Percentiles rank a stretch among this genome's conserved stretches.
Evolutionary conservation across 1,284 basidiomycete genomes (phyloP).

Genomic region (Boletellus sp.): DNA sequence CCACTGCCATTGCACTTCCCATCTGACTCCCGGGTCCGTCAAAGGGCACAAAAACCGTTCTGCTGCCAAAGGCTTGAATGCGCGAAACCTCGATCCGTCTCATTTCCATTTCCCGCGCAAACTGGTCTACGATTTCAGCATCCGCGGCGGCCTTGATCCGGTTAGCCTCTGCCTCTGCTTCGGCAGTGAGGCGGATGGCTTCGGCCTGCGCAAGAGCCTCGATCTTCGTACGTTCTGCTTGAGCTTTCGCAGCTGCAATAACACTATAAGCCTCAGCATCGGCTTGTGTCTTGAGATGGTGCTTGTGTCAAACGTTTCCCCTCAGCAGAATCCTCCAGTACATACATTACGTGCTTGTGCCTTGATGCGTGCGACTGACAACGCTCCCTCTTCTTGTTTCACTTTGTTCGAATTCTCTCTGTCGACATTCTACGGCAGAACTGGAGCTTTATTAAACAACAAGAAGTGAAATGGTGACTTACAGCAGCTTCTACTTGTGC

Average conservation of each 20-base stretch:
- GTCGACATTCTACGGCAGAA: constrained; percentile 60
- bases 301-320: constrained; percentile 10
- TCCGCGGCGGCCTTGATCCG: constrained; percentile 64
- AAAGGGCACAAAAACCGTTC: constrained; percentile 66
- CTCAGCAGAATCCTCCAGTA: neutral
- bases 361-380: constrained; percentile 71
- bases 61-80: constrained; percentile 62
- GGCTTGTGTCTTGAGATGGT: constrained; percentile 49
- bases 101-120: constrained; percentile 73
- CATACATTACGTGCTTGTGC: constrained; percentile 60
- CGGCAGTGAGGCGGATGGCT: constrained; percentile 65
- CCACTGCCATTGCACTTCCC: constrained; percentile 56
- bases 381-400: constrained; percentile 75
- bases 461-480: constrained; percentile 24
- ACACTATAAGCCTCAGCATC: constrained; percentile 71
- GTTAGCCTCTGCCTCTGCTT: constrained; percentile 69
- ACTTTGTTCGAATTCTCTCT: constrained; percentile 81
- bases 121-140: constrained; percentile 54
- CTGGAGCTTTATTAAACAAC: neutral
- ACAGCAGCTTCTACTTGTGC: constrained; percentile 81
- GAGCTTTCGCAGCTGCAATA: constrained; percentile 69
- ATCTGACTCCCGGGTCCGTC: constrained; percentile 55
- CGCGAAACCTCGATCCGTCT: constrained; percentile 61
- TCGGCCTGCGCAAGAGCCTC: constrained; percentile 71
- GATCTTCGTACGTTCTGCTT: constrained; percentile 65